Conservation (phyloP, 2,329 filamentous ascomycete genomes). For the Purpureocillium takamizusanense region DNA sequence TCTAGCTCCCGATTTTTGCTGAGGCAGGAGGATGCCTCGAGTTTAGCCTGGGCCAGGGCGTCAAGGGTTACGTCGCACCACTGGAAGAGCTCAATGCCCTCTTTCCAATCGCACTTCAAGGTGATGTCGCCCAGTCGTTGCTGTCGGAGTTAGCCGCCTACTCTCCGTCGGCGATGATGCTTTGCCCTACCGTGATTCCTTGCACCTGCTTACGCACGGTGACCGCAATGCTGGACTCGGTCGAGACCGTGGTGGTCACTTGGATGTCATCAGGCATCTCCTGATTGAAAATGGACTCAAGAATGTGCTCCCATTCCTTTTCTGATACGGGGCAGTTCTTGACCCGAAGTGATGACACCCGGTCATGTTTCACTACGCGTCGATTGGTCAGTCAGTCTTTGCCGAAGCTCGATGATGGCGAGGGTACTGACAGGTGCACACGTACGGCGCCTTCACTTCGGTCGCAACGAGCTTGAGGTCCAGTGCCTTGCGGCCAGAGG, state of each 20-base stretch:
- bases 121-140: constrained; percentile 61
- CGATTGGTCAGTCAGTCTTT: neutral
- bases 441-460: constrained; percentile 54
- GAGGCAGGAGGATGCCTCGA: constrained; percentile 32
- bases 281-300: constrained; percentile 48
- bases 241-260: constrained; percentile 47
- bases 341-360: constrained; percentile 40
- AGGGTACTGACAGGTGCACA: constrained; percentile 40
- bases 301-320: constrained; percentile 58
- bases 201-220: constrained; percentile 56
- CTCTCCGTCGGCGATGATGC: constrained; percentile 6
- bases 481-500: constrained; percentile 40
- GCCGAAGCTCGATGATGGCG: neutral
- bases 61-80: constrained; percentile 57
- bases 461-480: constrained; percentile 61
- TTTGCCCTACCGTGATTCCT: constrained; percentile 53
- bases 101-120: constrained; percentile 44
- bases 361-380: constrained; percentile 45
- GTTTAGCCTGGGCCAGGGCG: constrained; percentile 33
- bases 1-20: constrained; percentile 39
- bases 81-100: constrained; percentile 56
- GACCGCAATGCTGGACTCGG: constrained; percentile 44
- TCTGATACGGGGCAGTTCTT: constrained; percentile 45
- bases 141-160: constrained; percentile 27
- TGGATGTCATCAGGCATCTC: constrained; percentile 45